Base-by-base conservation (phyloP, 805 yeast genomes). In the Wickerhamomyces mucosus region DNA sequence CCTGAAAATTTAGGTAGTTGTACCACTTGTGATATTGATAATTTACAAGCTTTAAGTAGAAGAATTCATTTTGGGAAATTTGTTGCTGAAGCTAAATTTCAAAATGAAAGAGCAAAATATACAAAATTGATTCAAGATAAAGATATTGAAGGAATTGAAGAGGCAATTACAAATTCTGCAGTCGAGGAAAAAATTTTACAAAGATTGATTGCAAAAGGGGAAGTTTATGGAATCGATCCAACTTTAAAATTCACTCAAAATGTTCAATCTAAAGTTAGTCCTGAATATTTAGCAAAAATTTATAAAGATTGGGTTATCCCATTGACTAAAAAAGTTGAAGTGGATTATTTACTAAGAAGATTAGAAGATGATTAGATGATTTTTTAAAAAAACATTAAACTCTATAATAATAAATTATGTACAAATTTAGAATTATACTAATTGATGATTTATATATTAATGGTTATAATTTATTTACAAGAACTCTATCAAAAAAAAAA, bases 31-130 rank as follows among this genome's bases (percentile, higher is more conserved):
- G 98, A 92, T 52, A 81, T 89, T 35, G 94, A 82, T 43, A 74
- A 81, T 42, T 65, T 92, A 42, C 96, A 92, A 56, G 78, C 95
- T 5, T 59, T 92, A 27, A 81, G 95, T 7, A 68, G 98, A 48
- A 70, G 98, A 52, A 84, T 92, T 44, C 98, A 92, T 58, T 92
- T 89, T 59, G 98, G 98, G 30, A 83, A 82, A 58, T 92, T 89
- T 64, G 98, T 92, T 8, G 98, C 98, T 5, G 98, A 92, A 55
- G 81, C 95, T 27, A 92, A 92, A 58, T 92, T 75, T 56, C 76
- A 67, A 46, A 60, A 65, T 18, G 92, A 88, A 38, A 67, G 63
- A 21, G 82, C 71, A 30, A 55, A 54, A 31, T 85, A 77, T 61
- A 72, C 72, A 2, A 59, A 67, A 43, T 58, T 86, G 44, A 92